phyloP scores from a whole-genome alignment of 345 rosid species.

The Eucalyptus albens region DNA sequence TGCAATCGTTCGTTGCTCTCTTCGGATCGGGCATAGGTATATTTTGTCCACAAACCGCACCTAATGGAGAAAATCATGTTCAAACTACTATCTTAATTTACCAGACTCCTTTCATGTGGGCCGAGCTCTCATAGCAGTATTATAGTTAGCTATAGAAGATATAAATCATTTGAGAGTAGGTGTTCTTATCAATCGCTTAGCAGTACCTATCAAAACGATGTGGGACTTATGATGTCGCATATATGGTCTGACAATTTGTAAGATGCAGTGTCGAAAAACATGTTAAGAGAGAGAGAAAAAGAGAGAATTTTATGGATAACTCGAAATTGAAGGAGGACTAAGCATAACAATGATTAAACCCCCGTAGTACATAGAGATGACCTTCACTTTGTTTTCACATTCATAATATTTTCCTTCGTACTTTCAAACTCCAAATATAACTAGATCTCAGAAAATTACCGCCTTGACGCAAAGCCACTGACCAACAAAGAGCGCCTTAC shows the following conservation, averaged over 20 bases:
- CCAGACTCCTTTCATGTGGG: neutral
- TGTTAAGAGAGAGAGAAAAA: neutral
- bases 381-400: neutral
- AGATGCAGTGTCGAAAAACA: neutral
- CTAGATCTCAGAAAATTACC: neutral
- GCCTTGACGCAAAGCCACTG: slow-evolving; percentile 18
- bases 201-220: neutral
- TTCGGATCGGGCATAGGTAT: neutral
- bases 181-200: neutral
- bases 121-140: neutral
- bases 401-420: neutral
- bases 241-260: neutral
- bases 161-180: neutral
- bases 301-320: neutral
- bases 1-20: neutral
- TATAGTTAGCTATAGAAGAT: neutral
- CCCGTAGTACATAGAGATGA: rapidly evolving
- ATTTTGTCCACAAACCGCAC: neutral
- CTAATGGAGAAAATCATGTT: neutral
- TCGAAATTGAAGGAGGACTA: too few relatives aligned
- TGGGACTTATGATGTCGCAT: neutral
- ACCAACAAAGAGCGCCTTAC: slow-evolving; percentile 11
- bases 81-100: neutral
- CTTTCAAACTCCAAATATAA: neutral
- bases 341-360: too few relatives aligned